phyloP scores from a whole-genome alignment of 768 basidiomycete genomes.

The Strobilomyces confusus region DNA sequence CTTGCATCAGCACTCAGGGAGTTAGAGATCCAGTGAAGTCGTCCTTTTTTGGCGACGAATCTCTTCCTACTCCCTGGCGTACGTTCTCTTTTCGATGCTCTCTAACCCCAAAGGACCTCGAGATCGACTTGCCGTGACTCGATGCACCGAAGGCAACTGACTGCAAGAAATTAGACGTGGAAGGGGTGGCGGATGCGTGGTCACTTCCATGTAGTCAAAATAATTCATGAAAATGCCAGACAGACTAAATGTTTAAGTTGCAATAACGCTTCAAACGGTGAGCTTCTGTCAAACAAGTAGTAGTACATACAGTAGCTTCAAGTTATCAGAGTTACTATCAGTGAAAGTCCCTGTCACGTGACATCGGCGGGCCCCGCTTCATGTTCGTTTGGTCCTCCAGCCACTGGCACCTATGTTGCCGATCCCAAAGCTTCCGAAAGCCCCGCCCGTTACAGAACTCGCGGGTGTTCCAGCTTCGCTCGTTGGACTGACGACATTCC shows the following conservation, averaged over 20 bases:
- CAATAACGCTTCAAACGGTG: conserved; percentile 4
- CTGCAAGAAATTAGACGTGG: too few relatives aligned
- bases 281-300: conserved; percentile 10
- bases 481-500: conserved; percentile 19
- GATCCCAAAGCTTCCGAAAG: conserved; percentile 47
- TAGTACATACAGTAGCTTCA: conserved; percentile 6
- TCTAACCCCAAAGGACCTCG: too few relatives aligned
- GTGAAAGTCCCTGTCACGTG: background rate
- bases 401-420: conserved; percentile 41
- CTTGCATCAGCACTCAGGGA: too few relatives aligned
- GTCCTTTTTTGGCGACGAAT: too few relatives aligned
- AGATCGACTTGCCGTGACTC: too few relatives aligned
- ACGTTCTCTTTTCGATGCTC: too few relatives aligned
- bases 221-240: background rate
- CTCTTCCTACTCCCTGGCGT: too few relatives aligned
- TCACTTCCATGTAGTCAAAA: too few relatives aligned
- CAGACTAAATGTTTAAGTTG: background rate
- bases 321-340: conserved; percentile 5
- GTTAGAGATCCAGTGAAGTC: too few relatives aligned
- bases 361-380: conserved; percentile 5
- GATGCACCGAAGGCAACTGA: too few relatives aligned
- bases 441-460: conserved; percentile 32
- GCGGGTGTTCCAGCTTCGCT: conserved; percentile 20
- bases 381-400: conserved; percentile 26
- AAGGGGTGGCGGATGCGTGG: too few relatives aligned